Evolutionary conservation across 257 asterid species (phyloP).

Genomic region (Datura wrightii): DNA sequence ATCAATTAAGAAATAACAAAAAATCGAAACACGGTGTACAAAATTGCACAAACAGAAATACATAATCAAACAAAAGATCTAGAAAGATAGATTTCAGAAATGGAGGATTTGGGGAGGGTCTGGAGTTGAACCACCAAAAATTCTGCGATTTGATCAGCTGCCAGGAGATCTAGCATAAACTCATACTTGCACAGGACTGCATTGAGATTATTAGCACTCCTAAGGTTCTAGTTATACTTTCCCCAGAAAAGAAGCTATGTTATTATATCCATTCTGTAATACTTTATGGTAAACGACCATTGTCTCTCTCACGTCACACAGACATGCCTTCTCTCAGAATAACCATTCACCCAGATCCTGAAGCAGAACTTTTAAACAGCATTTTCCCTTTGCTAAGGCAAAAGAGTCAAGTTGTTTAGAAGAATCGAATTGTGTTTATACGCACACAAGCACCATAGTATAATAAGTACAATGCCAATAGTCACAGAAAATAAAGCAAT

Average conservation of each 20-base stretch:
- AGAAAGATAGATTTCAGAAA: not conserved
- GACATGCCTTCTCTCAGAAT: not conserved
- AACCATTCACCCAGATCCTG: not conserved
- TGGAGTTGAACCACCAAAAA: not conserved
- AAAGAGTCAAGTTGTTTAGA: not conserved
- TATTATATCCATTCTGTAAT: conserved; percentile 3
- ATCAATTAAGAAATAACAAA: not conserved
- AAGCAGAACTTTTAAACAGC: not conserved
- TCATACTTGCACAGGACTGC: conserved; percentile 5
- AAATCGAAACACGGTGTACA: not conserved
- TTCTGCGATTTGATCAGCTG: not conserved
- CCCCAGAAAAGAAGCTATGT: not conserved
- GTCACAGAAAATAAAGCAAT: conserved; percentile 3
- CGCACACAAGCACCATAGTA: not conserved
- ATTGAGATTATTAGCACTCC: conserved; percentile 10
- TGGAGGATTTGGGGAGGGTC: not conserved
- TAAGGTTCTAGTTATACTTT: not conserved
- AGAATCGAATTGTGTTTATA: not conserved
- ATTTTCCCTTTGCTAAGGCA: not conserved
- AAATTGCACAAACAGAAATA: not conserved
- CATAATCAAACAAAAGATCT: not conserved
- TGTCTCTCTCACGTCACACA: not conserved
- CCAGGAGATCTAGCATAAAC: not conserved
- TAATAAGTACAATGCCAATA: not conserved
- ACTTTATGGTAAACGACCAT: not conserved